Evolutionary conservation across 2,329 filamentous ascomycete species (phyloP).

Genomic region (Verticillium longisporum): DNA sequence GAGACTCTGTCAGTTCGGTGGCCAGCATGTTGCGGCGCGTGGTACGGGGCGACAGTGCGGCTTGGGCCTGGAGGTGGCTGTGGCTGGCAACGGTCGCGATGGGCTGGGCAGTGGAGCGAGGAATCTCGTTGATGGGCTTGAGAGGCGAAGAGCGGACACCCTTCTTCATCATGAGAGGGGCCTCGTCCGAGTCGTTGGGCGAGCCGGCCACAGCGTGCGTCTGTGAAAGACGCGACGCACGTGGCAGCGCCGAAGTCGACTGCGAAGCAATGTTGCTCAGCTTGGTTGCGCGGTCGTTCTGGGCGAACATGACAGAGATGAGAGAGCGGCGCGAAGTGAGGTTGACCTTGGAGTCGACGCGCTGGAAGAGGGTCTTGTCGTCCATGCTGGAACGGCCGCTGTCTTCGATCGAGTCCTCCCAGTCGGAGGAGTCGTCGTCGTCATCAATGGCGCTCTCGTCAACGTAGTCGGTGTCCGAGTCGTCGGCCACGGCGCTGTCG

Average conservation of each 20-base stretch:
- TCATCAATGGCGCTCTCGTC: slow-evolving; percentile 80
- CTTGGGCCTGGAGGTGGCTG: slow-evolving; percentile 52
- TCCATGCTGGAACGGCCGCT: slow-evolving; percentile 79
- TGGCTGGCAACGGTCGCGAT: slow-evolving; percentile 65
- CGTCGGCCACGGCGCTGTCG: slow-evolving; percentile 38
- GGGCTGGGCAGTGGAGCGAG: slow-evolving; percentile 65
- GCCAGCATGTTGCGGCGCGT: slow-evolving; percentile 93
- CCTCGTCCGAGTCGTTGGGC: slow-evolving; percentile 54
- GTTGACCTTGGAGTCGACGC: slow-evolving; percentile 82
- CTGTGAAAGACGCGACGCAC: slow-evolving; percentile 44
- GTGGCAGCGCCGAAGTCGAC: slow-evolving; percentile 61
- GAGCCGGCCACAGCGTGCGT: slow-evolving; percentile 38
- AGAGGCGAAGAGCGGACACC: slow-evolving; percentile 41
- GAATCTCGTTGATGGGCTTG: slow-evolving; percentile 53
- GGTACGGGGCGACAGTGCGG: slow-evolving; percentile 81
- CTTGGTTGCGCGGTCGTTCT: slow-evolving; percentile 64
- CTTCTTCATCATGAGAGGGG: slow-evolving; percentile 58
- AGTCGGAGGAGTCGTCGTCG: slow-evolving; percentile 55
- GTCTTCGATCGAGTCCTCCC: slow-evolving; percentile 67
- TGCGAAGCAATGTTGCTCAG: slow-evolving; percentile 64
- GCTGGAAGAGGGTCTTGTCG: slow-evolving; percentile 75
- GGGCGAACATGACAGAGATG: slow-evolving; percentile 79
- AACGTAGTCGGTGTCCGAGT: slow-evolving; percentile 59
- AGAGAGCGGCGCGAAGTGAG: slow-evolving; percentile 81
- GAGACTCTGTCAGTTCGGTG: slow-evolving; percentile 87